Conservation (phyloP, 164 flowering plant species). For the Magnolia kwangsiensis region DNA sequence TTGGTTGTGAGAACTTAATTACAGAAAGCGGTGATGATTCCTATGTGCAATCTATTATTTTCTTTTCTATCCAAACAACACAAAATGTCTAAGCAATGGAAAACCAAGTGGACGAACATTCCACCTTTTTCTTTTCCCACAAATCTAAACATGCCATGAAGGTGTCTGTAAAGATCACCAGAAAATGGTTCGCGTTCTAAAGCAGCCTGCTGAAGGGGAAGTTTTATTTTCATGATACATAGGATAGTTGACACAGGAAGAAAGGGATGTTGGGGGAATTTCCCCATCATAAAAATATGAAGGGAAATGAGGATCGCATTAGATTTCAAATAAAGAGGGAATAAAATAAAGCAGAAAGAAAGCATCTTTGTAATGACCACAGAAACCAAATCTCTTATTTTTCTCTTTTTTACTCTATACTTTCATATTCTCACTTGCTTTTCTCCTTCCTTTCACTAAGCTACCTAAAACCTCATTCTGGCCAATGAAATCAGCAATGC, state of each 20-base stretch:
- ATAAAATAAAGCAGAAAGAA: not conserved
- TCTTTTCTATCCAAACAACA: too few species aligned
- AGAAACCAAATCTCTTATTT: conserved; percentile 13
- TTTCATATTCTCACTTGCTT: not conserved
- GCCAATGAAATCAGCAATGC: not conserved
- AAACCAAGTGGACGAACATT: too few species aligned
- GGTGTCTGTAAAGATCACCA: too few species aligned
- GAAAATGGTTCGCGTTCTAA: too few species aligned
- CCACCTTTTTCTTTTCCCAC: too few species aligned
- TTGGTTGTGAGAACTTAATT: too few species aligned
- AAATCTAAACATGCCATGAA: too few species aligned
- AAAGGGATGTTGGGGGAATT: not conserved
- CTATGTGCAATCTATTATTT: too few species aligned
- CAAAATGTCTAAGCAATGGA: too few species aligned
- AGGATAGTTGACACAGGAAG: not conserved
- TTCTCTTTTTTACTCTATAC: conserved; percentile 5
- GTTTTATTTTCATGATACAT: too few species aligned
- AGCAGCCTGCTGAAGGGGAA: too few species aligned
- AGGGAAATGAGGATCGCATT: not conserved
- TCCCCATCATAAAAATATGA: not conserved
- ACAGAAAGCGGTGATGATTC: too few species aligned
- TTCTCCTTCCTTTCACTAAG: not conserved
- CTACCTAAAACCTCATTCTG: not conserved
- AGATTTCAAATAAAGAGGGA: not conserved
- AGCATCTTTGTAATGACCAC: conserved; percentile 17